phyloP scores from a whole-genome alignment of 176 grass and related monocot genomes.

The Raddia guianensis region DNA sequence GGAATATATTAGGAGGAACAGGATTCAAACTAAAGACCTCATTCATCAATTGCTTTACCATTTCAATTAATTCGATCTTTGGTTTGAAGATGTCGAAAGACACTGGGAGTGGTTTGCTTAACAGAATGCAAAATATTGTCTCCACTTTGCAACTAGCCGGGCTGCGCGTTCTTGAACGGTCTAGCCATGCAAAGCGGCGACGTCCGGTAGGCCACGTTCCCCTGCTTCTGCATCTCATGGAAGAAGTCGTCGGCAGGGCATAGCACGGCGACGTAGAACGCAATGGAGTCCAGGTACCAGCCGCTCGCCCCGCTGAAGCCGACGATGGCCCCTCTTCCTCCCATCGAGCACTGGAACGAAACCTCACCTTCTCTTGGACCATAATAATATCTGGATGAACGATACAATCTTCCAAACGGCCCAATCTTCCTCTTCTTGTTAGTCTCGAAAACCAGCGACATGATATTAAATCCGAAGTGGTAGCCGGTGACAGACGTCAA shows the following conservation, averaged over 20 bases:
- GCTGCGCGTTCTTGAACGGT: neutral
- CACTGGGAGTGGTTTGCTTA: too few relatives aligned
- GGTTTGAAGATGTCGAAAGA: too few relatives aligned
- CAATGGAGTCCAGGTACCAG: neutral
- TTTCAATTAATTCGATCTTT: too few relatives aligned
- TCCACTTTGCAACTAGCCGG: too few relatives aligned
- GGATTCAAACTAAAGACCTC: too few relatives aligned
- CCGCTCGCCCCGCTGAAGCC: neutral
- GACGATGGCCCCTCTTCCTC: neutral
- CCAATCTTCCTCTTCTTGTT: neutral
- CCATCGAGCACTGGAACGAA: neutral
- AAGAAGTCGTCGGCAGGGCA: neutral
- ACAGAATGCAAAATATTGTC: too few relatives aligned
- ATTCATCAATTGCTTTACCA: too few relatives aligned
- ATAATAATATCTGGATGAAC: too few relatives aligned
- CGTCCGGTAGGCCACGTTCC: neutral
- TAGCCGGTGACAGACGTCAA: neutral
- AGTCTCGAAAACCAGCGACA: neutral
- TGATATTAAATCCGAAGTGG: neutral
- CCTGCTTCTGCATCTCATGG: neutral
- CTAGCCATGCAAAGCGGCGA: neutral
- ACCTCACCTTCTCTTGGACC: too few relatives aligned
- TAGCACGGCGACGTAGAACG: neutral
- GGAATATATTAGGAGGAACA: too few relatives aligned
- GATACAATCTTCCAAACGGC: too few relatives aligned